Percentiles rank a stretch among this genome's conserved stretches.
Evolutionary conservation across 2,329 filamentous ascomycete species (phyloP).

Genomic region (Gliomastix tumulicola): DNA sequence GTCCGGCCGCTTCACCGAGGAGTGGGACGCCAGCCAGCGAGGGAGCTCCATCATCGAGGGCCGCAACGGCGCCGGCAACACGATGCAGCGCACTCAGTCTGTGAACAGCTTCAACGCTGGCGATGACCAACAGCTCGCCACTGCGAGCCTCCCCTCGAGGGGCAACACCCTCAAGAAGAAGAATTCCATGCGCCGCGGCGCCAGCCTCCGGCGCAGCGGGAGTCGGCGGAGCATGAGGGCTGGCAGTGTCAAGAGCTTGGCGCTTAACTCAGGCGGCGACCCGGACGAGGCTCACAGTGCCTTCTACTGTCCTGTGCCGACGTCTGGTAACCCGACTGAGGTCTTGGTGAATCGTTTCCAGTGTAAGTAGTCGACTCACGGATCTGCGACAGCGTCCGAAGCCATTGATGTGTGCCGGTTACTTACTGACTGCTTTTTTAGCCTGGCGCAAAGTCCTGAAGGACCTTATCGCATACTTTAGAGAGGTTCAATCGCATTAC

Average conservation of each 20-base stretch:
- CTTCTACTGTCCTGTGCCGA: conserved; percentile 86
- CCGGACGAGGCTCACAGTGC: conserved; percentile 71
- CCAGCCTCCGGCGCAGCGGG: conserved; percentile 69
- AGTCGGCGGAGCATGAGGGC: conserved; percentile 79
- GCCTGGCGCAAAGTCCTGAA: conserved; percentile 95
- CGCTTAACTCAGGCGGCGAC: conserved; percentile 61
- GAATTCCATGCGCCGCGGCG: conserved; percentile 64
- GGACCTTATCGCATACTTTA: conserved; percentile 88
- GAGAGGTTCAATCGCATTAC: conserved; percentile 84
- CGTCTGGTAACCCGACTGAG: conserved; percentile 80
- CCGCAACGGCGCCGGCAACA: conserved; percentile 16
- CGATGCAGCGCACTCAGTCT: conserved; percentile 56
- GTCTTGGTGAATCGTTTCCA: conserved; percentile 83
- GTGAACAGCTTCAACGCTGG: conserved; percentile 45
- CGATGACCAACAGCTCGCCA: conserved; percentile 22
- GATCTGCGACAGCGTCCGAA: too few relatives aligned
- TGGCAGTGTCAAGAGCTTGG: conserved; percentile 78
- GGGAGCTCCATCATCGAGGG: conserved; percentile 57
- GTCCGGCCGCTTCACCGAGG: conserved; percentile 55
- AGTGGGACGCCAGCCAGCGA: conserved; percentile 63
- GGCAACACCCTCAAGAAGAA: conserved; percentile 85
- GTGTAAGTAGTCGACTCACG: too few relatives aligned
- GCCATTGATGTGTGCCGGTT: too few relatives aligned
- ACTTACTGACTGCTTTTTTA: conserved; percentile 24
- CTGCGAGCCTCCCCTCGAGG: conserved; percentile 31